Base-by-base conservation (phyloP, 371 early-diverging fungal genomes). In the Conidiobolus incongruus region DNA sequence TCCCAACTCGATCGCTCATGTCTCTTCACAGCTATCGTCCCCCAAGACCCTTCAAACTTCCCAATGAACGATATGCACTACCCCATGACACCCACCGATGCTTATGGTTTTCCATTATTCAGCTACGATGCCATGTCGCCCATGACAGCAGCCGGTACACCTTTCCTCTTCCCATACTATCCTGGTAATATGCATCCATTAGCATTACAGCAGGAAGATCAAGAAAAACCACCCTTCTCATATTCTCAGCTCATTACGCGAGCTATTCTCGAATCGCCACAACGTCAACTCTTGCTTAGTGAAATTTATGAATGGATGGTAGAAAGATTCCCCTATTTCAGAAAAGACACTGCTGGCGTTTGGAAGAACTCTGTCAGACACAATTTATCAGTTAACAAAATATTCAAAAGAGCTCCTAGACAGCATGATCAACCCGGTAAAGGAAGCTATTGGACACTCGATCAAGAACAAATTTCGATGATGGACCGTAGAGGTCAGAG, bases 291-390 rank as follows among this genome's bases (percentile, higher is more conserved):
- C 60, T 86, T 91, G 23, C 63, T 96, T 19, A 78, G 69, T 51
- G 92, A 85, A 47, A 92, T 96, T 51, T 96, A 96, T 60, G 65
- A 68, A 24, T 94, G 82, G 82, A 79, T 91, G 33, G 72, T 78
- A 44, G 67, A 69, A 21, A 52, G 66, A 30, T 87, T 77, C 53
- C 76, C 86, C 1, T 81, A 74, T 54, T 88, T 75, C 47, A 61
- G 65, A 23, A 61, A 31, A 10, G 41, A 75, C 10, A 82, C 77
- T 3, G 66, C 67, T 17, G 63, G 66, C 16, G 81, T 80, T 16
- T 91, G 88, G 88, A 78, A 90, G 75, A 99, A 99, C 59, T 93
- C 94, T 1, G 88, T 98, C 35, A 80, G 99, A 22, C 99, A 99
- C 63, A 98, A 98, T 56, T 66, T 99, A 29, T 89, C 92, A 4